phyloP scores from a whole-genome alignment of 2,329 filamentous ascomycete species.

The Microcyclospora pomicola region DNA sequence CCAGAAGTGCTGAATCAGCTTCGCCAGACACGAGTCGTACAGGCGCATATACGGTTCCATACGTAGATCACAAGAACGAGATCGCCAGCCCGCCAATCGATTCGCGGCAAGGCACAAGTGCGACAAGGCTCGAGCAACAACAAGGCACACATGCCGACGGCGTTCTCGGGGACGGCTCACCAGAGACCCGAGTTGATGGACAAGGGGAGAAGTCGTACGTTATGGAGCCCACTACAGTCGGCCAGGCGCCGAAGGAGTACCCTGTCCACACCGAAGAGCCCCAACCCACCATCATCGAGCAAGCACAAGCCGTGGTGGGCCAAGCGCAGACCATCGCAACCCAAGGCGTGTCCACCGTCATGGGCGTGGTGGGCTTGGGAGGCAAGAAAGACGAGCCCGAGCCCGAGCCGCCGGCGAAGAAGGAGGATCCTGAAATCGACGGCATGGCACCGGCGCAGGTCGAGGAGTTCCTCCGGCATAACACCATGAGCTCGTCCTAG shows the following conservation, averaged over 20 bases:
- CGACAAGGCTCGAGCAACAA: conserved; percentile 29
- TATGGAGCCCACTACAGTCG: conserved; percentile 35
- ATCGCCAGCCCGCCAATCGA: conserved; percentile 24
- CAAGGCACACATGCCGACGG: conserved; percentile 30
- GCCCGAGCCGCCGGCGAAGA: conserved; percentile 13
- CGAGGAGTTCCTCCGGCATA: conserved; percentile 24
- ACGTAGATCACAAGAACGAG: conserved; percentile 15
- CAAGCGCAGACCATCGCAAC: conserved; percentile 14
- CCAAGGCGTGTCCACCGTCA: conserved; percentile 21
- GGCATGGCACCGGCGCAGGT: conserved; percentile 17
- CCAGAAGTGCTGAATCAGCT: conserved; percentile 5
- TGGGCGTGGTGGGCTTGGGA: conserved; percentile 20
- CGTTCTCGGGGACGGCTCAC: conserved; percentile 29
- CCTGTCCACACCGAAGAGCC: conserved; percentile 21
- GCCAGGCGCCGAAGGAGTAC: conserved; percentile 36
- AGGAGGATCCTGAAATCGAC: conserved; percentile 20
- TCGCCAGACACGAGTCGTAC: conserved; percentile 6
- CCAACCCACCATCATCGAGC: conserved; percentile 27
- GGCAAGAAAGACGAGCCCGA: conserved; percentile 16
- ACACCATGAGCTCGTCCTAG: conserved; percentile 10
- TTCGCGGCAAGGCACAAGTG: conserved; percentile 26
- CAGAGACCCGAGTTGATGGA: conserved; percentile 28
- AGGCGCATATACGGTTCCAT: conserved; percentile 15
- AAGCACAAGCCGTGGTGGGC: conserved; percentile 28
- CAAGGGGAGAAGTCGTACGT: conserved; percentile 31